Percentiles rank a stretch among this genome's conserved stretches.
These are phyloP conservation scores for Euphrasia confusa DNA, from an alignment of 257 asterid genomes.

Conservation along the genomic window DNA sequence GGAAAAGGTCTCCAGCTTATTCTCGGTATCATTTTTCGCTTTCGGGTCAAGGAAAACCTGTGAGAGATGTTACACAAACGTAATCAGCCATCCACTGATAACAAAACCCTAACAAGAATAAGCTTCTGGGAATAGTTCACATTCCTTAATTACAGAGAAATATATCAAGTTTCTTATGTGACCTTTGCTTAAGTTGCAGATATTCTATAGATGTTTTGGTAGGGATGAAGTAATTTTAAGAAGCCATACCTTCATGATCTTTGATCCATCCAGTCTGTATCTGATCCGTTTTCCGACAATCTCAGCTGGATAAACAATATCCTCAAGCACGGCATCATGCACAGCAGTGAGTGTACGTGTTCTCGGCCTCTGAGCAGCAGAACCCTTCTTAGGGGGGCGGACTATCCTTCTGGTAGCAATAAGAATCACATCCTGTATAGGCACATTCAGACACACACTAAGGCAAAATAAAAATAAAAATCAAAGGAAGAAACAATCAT, in stretches of 20 bases:
- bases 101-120: too few relatives aligned
- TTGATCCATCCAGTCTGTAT: conserved; percentile 73
- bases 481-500: too few relatives aligned
- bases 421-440: not conserved
- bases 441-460: too few relatives aligned
- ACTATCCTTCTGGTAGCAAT: conserved; percentile 40
- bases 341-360: conserved; percentile 78
- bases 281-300: conserved; percentile 69
- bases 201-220: too few relatives aligned
- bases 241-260: conserved; percentile 64
- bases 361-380: conserved; percentile 80
- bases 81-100: too few relatives aligned
- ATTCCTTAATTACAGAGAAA: too few relatives aligned
- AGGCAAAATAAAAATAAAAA: too few relatives aligned
- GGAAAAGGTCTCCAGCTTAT: conserved; percentile 49
- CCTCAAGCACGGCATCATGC: conserved; percentile 85
- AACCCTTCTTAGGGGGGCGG: conserved; percentile 88
- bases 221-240: not conserved
- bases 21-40: conserved; percentile 45
- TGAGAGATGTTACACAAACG: too few relatives aligned
- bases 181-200: too few relatives aligned
- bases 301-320: conserved; percentile 81
- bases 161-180: too few relatives aligned
- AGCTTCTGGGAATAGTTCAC: too few relatives aligned
- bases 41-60: conserved; percentile 50